These are phyloP conservation scores for Fusarium tjaetaba DNA, from an alignment of 2,329 filamentous ascomycete species.

Conservation along the genomic window DNA sequence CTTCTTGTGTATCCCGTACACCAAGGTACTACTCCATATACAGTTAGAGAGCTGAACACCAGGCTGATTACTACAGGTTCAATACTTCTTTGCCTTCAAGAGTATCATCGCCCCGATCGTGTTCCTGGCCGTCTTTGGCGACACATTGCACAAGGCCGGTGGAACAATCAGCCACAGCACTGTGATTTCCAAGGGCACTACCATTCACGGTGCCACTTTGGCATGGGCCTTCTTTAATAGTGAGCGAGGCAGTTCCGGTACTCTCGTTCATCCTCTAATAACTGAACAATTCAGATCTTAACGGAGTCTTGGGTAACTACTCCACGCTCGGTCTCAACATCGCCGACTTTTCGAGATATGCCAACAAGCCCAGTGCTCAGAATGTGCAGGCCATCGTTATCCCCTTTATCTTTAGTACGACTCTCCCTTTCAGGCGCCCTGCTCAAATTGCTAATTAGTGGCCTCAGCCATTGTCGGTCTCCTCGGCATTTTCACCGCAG, in stretches of 20 bases:
- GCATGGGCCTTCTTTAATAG: slow-evolving; percentile 1
- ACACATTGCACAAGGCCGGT: not conserved
- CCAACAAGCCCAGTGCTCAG: slow-evolving; percentile 7
- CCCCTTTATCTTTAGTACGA: not conserved
- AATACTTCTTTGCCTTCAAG: slow-evolving; percentile 8
- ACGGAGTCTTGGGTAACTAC: slow-evolving; percentile 10
- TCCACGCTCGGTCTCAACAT: slow-evolving; percentile 5
- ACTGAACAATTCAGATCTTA: not conserved
- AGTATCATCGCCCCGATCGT: slow-evolving; percentile 1
- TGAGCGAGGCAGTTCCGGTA: not conserved
- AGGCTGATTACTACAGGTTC: not conserved
- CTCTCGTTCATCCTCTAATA: not conserved
- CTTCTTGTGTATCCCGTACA: slow-evolving; percentile 2
- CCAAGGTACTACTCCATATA: not conserved
- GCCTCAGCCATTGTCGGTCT: not conserved
- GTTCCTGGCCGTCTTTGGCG: slow-evolving; percentile 2
- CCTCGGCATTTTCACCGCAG: slow-evolving; percentile 4
- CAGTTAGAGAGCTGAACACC: fast-evolving
- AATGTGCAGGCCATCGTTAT: slow-evolving; percentile 5
- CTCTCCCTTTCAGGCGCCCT: not conserved
- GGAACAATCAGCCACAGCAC: slow-evolving; percentile 2
- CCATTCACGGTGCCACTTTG: slow-evolving; percentile 2
- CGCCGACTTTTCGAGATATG: slow-evolving; percentile 11
- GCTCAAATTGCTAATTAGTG: not conserved
- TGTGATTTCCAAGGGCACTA: not conserved